phyloP scores from a whole-genome alignment of 768 basidiomycete species.

The Hysterangium stoloniferum region DNA sequence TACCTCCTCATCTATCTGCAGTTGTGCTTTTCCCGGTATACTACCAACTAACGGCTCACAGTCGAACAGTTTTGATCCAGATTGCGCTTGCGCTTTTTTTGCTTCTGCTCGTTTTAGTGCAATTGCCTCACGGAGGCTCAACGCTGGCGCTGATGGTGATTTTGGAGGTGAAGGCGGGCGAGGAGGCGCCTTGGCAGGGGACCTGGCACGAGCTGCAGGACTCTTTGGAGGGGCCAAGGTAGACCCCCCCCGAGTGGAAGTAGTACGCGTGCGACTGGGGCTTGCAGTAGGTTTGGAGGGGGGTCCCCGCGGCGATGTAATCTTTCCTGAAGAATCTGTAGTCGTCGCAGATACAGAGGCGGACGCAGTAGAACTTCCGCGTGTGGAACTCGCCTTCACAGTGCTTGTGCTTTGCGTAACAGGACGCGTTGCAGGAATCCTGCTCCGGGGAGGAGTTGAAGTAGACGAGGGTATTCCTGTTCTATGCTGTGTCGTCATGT shows the following conservation, averaged over 20 bases:
- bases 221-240: slow-evolving; percentile 8
- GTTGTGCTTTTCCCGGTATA: neutral
- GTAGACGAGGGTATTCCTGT: neutral
- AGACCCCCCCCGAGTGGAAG: slow-evolving; percentile 6
- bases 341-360: neutral
- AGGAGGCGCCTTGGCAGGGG: neutral
- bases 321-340: neutral
- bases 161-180: slow-evolving; percentile 8
- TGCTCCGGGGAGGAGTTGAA: neutral
- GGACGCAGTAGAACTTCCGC: too few species aligned
- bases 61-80: slow-evolving; percentile 14
- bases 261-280: slow-evolving; percentile 2
- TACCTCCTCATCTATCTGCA: slow-evolving; percentile 39
- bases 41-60: neutral
- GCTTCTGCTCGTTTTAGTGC: slow-evolving; percentile 73
- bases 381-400: too few species aligned
- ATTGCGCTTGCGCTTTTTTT: slow-evolving; percentile 41
- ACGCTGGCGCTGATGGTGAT: slow-evolving; percentile 14
- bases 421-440: neutral
- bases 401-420: slow-evolving; percentile 5
- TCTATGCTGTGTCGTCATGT: slow-evolving; percentile 3
- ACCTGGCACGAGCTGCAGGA: slow-evolving; percentile 2
- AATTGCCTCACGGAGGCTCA: slow-evolving; percentile 70
- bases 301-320: slow-evolving; percentile 4
- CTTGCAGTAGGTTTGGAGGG: slow-evolving; percentile 1